phyloP scores from a whole-genome alignment of 345 rosid genomes.

The Salix purpurea region DNA sequence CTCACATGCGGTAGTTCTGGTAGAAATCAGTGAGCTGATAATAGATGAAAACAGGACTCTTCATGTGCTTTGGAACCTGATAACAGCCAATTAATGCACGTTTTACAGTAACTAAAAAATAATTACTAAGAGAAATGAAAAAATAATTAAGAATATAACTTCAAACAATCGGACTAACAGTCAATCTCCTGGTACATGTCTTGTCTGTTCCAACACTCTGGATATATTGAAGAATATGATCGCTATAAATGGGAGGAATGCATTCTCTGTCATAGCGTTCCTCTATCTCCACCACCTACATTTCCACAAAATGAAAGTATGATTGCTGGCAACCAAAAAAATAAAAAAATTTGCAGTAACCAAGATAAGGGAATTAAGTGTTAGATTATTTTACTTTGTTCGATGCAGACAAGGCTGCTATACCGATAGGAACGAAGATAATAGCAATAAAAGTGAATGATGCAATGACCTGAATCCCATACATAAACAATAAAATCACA shows the following conservation, averaged over 20 bases:
- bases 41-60: slow-evolving; percentile 24
- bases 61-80: slow-evolving; percentile 32
- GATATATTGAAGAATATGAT: slow-evolving; percentile 1
- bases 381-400: slow-evolving; percentile 12
- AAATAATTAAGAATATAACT: neutral
- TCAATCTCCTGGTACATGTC: slow-evolving; percentile 14
- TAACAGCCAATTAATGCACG: neutral
- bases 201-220: slow-evolving; percentile 11
- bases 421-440: slow-evolving; percentile 25
- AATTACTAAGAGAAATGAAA: neutral
- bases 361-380: neutral
- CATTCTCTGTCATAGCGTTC: slow-evolving; percentile 25
- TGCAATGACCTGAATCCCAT: slow-evolving; percentile 25
- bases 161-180: slow-evolving; percentile 4
- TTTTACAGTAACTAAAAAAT: neutral
- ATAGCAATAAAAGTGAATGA: slow-evolving; percentile 9
- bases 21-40: slow-evolving; percentile 29
- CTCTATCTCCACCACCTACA: slow-evolving; percentile 28
- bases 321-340: neutral
- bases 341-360: neutral
- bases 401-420: slow-evolving; percentile 23
- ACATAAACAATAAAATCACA: neutral
- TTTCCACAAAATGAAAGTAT: neutral
- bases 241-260: slow-evolving; percentile 8
- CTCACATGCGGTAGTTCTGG: slow-evolving; percentile 28